These are phyloP conservation scores for Wallacemonas sp. DNA, from an alignment of 208 protist species.

Conservation along the genomic window DNA sequence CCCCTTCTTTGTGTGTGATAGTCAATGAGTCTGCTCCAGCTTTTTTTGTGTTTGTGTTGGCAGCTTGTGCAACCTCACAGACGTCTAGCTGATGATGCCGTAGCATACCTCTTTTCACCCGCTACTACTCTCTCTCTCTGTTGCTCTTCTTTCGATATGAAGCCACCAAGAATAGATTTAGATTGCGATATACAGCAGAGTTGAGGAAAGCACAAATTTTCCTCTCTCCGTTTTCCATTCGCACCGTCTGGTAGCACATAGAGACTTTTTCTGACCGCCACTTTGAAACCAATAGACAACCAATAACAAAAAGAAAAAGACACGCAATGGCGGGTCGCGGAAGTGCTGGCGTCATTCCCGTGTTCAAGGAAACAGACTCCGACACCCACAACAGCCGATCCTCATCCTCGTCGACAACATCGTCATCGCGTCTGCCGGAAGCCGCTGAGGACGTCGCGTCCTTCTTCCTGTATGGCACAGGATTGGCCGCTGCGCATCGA, in stretches of 20 bases:
- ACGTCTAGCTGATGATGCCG: no score
- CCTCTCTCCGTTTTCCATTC: conserved; percentile 3
- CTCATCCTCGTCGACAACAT: not conserved
- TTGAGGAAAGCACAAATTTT: no score
- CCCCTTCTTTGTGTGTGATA: no score
- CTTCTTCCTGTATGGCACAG: not conserved
- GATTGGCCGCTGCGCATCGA: not conserved
- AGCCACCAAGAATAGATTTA: not conserved
- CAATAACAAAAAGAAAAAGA: no score
- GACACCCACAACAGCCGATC: not conserved
- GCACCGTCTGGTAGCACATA: no score
- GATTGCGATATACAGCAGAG: no score
- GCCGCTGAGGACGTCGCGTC: not conserved
- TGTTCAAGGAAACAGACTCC: conserved; percentile 16
- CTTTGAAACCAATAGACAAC: no score
- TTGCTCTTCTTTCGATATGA: conserved; percentile 1
- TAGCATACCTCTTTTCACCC: no score
- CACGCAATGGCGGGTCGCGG: not conserved
- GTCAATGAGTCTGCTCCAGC: no score
- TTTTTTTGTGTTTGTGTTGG: no score
- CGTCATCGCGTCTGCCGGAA: not conserved
- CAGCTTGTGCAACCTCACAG: no score
- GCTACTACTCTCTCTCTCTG: conserved; percentile 7
- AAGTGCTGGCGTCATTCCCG: not conserved
- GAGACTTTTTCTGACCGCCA: no score